Evolutionary conservation across 352 stramenopile species (phyloP), one percentile per base, ranked within the genome.

Genomic region (Achlya hypogyna): DNA sequence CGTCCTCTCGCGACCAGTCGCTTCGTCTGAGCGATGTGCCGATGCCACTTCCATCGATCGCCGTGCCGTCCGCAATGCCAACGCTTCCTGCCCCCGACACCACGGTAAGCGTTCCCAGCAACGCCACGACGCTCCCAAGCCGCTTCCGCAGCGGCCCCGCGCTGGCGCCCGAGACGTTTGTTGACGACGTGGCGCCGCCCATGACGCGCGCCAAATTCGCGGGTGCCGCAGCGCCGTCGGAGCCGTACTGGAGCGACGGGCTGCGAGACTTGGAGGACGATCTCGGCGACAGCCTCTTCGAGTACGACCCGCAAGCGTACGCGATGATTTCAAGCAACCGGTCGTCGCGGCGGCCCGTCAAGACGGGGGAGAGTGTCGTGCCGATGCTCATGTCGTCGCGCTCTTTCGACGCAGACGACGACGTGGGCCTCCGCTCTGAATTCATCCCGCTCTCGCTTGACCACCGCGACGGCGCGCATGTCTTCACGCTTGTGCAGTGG

Each of bases 401-500:
- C 12, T 45, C 38, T 10, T 45, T n/a, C 6, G 54, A 64, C 34
- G 27, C 38, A 4, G 54, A 64, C 54, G 35, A 51, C 40, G 54
- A 38, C n/a, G 35, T 10, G 8, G 4, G 54, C 20, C 20, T 35
- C 14, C 22, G 54, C 10, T 32, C 32, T 0, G 54, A 64, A n/a
- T 49, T 64, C 23, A 51, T 53, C 29, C 54, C 54, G 16, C 54
- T 64, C 25, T 53, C 35, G 23, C 51, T 38, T 12, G 25, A 59
- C 16, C 14, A 22, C 32, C 54, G 47, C 40, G 47, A 64, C 29
- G 38, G 38, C 38, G 38, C 38, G 38, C 38, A 45, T 18, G 54
- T 64, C 22, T 64, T 42, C 35, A 64, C 54, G 35, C 45, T 64
- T 22, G 18, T 64, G 18, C 29, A 47, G 40, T 64, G 54, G 54